Base-by-base conservation (phyloP, 768 basidiomycete species). In the Suillus americanus region DNA sequence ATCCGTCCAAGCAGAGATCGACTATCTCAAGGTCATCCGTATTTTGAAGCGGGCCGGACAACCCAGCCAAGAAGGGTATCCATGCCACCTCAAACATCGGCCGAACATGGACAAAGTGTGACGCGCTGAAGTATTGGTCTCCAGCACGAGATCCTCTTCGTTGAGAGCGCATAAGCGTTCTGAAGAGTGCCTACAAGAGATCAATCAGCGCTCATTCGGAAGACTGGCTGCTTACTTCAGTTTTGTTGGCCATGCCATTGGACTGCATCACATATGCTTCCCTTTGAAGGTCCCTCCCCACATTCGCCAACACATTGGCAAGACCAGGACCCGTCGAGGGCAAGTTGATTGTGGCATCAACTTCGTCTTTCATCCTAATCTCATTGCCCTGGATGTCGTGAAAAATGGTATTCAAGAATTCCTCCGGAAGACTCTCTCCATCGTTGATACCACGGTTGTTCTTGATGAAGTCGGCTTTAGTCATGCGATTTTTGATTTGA, bases 1-100 rank as follows among this genome's bases (percentile, higher is more conserved):
- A 96, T 14, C 97, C 97, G 65, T 98, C 95, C 62, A 99, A 80
- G 73, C 95, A 97, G 16, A 95, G 81, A 65, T 94, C 91, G 66
- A 99, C 93, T 20, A 95, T 81, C 72, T 97, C 96, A 55, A 95
- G 80, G 75, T 97, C 96, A 72, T 98, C 95, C 1, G 95, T 95
- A 64, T 95, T 93, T 75, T 99, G 97, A 51, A 99, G 82, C 18
- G 95, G 97, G 0, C 89, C 94, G 10, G 97, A 99, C 35, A 99
- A 82, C 13, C 95, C 96, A 16, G 97, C 97, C 28, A 99, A 84
- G 78, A 98, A 96, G 1, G 97, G 89, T 79, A 99, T 99, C 97
- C 97, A 99, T 25, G 95, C 96, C 8, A 98, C 96, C 77, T 99
- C 97, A 70, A 99, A 97, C 97, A 99, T 99, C 23, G 97, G 97